These are phyloP conservation scores for Zygnema cylindricum DNA, from an alignment of 139 green algal genomes.

Conservation along the genomic window DNA sequence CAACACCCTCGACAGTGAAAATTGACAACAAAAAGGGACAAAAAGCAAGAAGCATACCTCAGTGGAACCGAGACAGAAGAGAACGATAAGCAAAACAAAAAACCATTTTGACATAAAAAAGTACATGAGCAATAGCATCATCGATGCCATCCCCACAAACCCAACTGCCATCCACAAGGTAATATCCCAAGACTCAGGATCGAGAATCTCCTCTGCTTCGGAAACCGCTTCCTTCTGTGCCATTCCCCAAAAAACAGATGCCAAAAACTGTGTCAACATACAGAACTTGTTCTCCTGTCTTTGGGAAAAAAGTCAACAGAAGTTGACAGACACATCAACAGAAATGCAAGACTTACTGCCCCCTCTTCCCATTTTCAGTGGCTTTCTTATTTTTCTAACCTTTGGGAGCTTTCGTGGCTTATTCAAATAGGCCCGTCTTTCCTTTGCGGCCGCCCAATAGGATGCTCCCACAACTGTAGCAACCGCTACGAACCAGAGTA, in stretches of 20 bases:
- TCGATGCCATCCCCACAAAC: slow-evolving; percentile 49
- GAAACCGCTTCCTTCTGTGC: background rate
- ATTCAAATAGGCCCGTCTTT: background rate
- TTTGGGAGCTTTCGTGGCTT: background rate
- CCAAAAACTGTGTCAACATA: no score
- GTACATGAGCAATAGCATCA: slow-evolving; percentile 57
- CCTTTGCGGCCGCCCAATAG: slow-evolving; percentile 36
- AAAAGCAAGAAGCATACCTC: slow-evolving; percentile 21
- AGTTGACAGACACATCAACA: no score
- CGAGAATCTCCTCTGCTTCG: background rate
- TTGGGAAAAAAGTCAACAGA: no score
- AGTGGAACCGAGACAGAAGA: slow-evolving; percentile 49
- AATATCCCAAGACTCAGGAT: slow-evolving; percentile 43
- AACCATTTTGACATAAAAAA: slow-evolving; percentile 44
- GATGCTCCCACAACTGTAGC: slow-evolving; percentile 38
- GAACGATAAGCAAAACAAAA: slow-evolving; percentile 30
- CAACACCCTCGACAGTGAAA: no score
- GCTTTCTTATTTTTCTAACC: no score
- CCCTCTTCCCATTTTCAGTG: no score
- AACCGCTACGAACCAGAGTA: slow-evolving; percentile 53
- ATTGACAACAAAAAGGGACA: background rate
- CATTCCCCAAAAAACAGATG: no score
- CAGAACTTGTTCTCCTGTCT: no score
- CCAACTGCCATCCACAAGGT: background rate
- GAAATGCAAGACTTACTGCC: no score